These are phyloP conservation scores for Psilocybe tampanensis DNA, from an alignment of 768 basidiomycete genomes.

Conservation along the genomic window DNA sequence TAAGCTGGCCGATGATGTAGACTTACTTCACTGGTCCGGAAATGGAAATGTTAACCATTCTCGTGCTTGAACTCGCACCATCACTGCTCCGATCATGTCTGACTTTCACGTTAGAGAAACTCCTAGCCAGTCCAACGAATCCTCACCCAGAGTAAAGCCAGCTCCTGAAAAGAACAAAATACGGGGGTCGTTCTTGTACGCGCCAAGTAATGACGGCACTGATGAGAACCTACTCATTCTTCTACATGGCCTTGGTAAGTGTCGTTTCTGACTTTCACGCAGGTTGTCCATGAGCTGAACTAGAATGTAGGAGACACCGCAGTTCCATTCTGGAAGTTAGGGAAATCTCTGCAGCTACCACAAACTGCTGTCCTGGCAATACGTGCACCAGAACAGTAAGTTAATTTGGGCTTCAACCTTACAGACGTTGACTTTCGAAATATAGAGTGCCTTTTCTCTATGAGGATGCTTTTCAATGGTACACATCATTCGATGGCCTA, in stretches of 20 bases:
- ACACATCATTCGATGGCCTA: slow-evolving; percentile 75
- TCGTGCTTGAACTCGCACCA: background rate
- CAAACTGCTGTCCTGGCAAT: slow-evolving; percentile 87
- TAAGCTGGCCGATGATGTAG: too few species aligned
- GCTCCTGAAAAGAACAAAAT: slow-evolving; percentile 47
- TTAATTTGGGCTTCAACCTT: slow-evolving; percentile 6
- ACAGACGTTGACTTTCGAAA: slow-evolving; percentile 1
- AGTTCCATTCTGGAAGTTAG: slow-evolving; percentile 74
- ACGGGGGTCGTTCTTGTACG: slow-evolving; percentile 64
- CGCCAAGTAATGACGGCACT: slow-evolving; percentile 77
- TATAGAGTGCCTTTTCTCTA: slow-evolving; percentile 78
- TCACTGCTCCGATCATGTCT: slow-evolving; percentile 16
- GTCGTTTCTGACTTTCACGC: background rate
- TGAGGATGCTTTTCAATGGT: slow-evolving; percentile 87
- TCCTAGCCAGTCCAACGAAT: slow-evolving; percentile 11
- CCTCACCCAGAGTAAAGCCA: slow-evolving; percentile 45
- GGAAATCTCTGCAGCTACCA: slow-evolving; percentile 75
- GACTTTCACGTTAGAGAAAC: slow-evolving; percentile 39
- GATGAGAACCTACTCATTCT: slow-evolving; percentile 87
- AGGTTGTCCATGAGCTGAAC: background rate
- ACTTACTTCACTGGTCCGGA: too few species aligned
- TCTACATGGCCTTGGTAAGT: slow-evolving; percentile 82
- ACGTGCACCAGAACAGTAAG: slow-evolving; percentile 76
- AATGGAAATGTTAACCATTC: background rate
- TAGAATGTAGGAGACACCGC: slow-evolving; percentile 74